These are phyloP conservation scores for Colletotrichum tabaci DNA, from an alignment of 2,329 filamentous ascomycete genomes.

Conservation along the genomic window DNA sequence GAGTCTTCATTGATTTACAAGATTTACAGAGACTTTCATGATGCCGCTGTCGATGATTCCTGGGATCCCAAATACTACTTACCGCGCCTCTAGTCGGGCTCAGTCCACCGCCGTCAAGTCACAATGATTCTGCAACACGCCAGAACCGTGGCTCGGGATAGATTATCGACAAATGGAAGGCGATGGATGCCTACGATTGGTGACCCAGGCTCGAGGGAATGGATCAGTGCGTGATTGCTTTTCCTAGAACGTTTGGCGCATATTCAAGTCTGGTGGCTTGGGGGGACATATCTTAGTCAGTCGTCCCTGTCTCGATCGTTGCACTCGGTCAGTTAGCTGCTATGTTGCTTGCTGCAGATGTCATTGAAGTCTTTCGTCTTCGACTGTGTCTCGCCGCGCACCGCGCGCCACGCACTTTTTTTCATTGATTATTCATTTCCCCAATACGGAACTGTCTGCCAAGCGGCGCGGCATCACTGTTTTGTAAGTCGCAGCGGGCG, in stretches of 20 bases:
- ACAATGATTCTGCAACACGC: neutral
- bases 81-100: neutral
- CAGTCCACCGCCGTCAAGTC: neutral
- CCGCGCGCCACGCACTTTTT: constrained; percentile 18
- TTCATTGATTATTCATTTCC: neutral
- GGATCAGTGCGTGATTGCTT: neutral
- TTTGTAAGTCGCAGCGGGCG: neutral
- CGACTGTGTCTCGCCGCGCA: constrained; percentile 28
- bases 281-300: neutral
- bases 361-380: constrained; percentile 2
- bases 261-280: neutral
- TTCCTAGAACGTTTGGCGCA: neutral
- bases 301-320: neutral
- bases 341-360: neutral
- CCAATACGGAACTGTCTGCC: neutral
- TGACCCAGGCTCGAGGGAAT: neutral
- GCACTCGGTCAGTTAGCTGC: neutral
- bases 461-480: neutral
- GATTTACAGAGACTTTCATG: too few relatives aligned
- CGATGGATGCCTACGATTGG: constrained; percentile 13
- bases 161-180: constrained; percentile 35
- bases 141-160: constrained; percentile 18
- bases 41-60: neutral
- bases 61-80: neutral
- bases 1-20: too few relatives aligned